Conservation (phyloP, 176 grass and related monocot genomes). For the Dendrocalamus sinicus region DNA sequence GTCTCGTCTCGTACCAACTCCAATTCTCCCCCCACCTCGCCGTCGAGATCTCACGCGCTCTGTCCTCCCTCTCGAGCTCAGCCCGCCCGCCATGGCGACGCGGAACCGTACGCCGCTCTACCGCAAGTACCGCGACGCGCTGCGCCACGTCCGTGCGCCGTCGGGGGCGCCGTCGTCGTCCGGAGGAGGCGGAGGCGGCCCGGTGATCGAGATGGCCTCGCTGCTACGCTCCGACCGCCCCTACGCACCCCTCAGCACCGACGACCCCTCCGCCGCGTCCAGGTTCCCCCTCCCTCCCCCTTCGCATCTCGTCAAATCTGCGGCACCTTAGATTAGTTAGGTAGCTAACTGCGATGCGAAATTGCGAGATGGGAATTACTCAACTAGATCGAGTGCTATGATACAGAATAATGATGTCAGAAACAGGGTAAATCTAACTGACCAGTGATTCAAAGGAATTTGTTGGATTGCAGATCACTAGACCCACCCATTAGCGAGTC, state of each 20-base stretch:
- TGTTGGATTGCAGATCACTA: slow-evolving; percentile 4
- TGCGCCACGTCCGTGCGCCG: slow-evolving; percentile 76
- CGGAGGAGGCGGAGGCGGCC: slow-evolving; percentile 45
- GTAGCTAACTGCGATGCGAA: neutral
- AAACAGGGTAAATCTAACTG: neutral
- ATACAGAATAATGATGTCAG: neutral
- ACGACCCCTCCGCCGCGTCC: slow-evolving; percentile 73
- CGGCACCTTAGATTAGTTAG: neutral
- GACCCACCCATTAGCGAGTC: neutral
- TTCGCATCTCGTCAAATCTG: neutral
- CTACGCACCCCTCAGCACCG: slow-evolving; percentile 91
- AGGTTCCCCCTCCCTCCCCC: slow-evolving; percentile 50
- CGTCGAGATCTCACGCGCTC: neutral
- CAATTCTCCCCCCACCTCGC: neutral
- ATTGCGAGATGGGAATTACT: neutral
- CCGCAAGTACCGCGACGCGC: slow-evolving; percentile 91
- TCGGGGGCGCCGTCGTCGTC: slow-evolving; percentile 48
- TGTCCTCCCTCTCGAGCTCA: neutral
- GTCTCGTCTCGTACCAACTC: slow-evolving; percentile 37
- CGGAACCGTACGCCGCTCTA: slow-evolving; percentile 87
- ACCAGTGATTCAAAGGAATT: neutral
- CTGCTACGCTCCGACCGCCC: slow-evolving; percentile 69
- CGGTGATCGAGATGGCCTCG: slow-evolving; percentile 87
- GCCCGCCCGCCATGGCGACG: slow-evolving; percentile 64
- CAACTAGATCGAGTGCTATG: neutral